A percentile compares a stretch with the other conserved stretches of the same genome.
Conservation (phyloP, 1,139 yeast species). For the Kodamaea sp. region DNA sequence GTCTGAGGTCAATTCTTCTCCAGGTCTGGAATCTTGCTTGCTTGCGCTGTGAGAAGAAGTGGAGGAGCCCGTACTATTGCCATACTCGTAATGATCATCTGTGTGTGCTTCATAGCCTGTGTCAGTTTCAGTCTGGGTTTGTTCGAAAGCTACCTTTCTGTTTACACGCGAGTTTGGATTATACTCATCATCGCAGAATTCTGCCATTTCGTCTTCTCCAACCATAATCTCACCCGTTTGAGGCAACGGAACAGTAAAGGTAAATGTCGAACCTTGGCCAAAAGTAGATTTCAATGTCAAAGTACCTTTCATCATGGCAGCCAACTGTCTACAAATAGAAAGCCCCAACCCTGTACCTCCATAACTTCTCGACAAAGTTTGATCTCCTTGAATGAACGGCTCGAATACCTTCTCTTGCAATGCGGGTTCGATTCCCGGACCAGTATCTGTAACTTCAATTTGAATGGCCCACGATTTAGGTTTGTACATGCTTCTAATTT, state of each 20-base stretch:
- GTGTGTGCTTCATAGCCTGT: constrained; percentile 2
- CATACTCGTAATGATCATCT: not conserved
- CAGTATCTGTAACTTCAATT: constrained; percentile 82
- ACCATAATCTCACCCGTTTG: constrained; percentile 65
- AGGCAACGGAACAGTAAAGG: constrained; percentile 73
- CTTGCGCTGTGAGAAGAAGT: not conserved
- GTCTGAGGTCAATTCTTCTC: not conserved
- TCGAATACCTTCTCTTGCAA: constrained; percentile 86
- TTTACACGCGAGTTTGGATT: constrained; percentile 39
- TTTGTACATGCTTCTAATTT: constrained; percentile 37
- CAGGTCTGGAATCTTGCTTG: not conserved
- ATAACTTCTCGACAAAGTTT: constrained; percentile 83
- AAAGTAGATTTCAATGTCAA: constrained; percentile 66
- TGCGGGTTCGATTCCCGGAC: constrained; percentile 85
- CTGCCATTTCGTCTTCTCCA: constrained; percentile 37
- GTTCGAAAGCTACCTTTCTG: constrained; percentile 39
- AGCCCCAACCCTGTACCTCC: constrained; percentile 97
- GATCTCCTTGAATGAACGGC: constrained; percentile 97
- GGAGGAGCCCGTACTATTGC: not conserved
- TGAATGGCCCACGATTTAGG: constrained; percentile 63
- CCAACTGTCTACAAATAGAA: constrained; percentile 88
- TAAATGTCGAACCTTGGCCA: constrained; percentile 81
- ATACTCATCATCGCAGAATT: constrained; percentile 47
- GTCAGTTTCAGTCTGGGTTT: constrained; percentile 1
- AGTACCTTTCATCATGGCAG: constrained; percentile 85